Percentiles rank a stretch among this genome's conserved stretches.
Conservation (phyloP, 1,139 yeast species). For the Pichia terricola region DNA sequence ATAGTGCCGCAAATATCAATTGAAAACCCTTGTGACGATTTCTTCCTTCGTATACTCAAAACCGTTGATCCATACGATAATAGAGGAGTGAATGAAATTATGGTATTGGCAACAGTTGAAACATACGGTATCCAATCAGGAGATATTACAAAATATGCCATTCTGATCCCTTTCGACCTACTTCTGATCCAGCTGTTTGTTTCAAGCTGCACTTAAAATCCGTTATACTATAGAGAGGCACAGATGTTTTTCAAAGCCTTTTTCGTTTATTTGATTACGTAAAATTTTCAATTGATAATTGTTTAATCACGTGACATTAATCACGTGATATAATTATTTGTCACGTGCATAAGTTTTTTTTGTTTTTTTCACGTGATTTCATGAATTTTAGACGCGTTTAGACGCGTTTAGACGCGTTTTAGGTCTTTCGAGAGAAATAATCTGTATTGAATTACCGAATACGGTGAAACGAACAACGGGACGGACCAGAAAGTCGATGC, state of each 20-base stretch:
- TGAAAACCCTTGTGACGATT: slow-evolving; percentile 71
- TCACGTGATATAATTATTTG: no score
- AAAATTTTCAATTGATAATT: no score
- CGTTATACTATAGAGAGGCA: not conserved
- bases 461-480: no score
- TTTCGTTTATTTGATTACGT: not conserved
- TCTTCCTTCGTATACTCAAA: slow-evolving; percentile 49
- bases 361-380: no score
- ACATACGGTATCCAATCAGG: slow-evolving; percentile 37
- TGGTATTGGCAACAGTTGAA: slow-evolving; percentile 33
- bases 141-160: slow-evolving; percentile 27
- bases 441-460: no score
- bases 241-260: not conserved
- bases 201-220: not conserved
- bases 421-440: no score
- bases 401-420: no score
- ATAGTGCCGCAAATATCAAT: slow-evolving; percentile 86
- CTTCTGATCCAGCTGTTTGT: no score
- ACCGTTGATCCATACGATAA: slow-evolving; percentile 83
- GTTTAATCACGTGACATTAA: no score
- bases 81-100: slow-evolving; percentile 67
- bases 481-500: not conserved
- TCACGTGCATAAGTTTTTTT: no score
- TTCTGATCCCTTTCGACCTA: slow-evolving; percentile 2
- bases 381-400: no score